Conservation (phyloP, 306 rosid species). For the Sphenostylis stenocarpa region DNA sequence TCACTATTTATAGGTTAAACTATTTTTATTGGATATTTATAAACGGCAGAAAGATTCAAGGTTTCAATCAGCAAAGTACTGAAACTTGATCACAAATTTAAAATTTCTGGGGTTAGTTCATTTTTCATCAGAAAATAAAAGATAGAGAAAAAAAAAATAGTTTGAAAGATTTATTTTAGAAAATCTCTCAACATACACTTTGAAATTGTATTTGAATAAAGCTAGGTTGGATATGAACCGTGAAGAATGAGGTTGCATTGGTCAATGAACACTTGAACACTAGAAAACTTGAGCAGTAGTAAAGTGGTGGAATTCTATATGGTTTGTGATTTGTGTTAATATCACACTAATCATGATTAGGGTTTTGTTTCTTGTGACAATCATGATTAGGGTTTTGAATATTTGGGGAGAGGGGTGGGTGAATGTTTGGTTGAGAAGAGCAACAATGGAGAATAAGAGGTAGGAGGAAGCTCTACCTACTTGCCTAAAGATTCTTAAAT, state of each 20-base stretch:
- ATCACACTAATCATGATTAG: conserved; percentile 30
- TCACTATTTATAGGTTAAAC: too few species aligned
- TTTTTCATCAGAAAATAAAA: background rate
- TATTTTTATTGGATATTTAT: background rate
- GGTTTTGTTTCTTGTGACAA: too few species aligned
- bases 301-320: background rate
- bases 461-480: background rate
- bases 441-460: background rate
- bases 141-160: background rate
- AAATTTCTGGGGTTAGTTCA: background rate
- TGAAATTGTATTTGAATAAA: background rate
- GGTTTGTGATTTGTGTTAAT: conserved; percentile 19
- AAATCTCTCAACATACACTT: background rate
- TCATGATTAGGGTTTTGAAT: conserved; percentile 2
- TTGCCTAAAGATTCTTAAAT: background rate
- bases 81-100: background rate
- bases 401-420: conserved; percentile 12
- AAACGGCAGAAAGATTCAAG: background rate
- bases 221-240: background rate
- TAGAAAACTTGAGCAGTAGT: background rate
- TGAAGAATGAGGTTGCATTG: background rate
- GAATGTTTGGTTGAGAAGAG: background rate
- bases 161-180: background rate
- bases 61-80: background rate
- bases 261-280: background rate